These are phyloP conservation scores for Pseudogymnoascus sp. DNA, from an alignment of 2,329 filamentous ascomycete species.

Conservation along the genomic window DNA sequence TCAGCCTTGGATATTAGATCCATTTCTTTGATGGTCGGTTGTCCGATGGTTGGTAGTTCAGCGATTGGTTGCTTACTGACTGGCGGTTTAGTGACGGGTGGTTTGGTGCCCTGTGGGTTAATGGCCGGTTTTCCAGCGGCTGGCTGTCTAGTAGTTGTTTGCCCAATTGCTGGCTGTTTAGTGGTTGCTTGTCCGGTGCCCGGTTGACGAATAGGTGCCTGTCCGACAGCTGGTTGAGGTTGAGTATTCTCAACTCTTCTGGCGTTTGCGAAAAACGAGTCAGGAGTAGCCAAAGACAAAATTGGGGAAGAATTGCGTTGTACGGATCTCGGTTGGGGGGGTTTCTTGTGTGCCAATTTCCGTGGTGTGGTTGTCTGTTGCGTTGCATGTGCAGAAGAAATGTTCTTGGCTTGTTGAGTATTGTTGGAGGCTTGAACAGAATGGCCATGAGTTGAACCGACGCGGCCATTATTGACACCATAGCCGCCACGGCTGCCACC, in stretches of 20 bases:
- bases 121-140: neutral
- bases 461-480: neutral
- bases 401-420: neutral
- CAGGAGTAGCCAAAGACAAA: neutral
- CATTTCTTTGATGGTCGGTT: too few relatives aligned
- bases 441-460: neutral
- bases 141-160: neutral
- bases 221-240: neutral
- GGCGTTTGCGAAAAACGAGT: neutral
- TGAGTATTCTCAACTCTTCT: neutral
- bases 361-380: neutral
- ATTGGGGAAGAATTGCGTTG: neutral
- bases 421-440: neutral
- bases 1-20: neutral
- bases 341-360: neutral
- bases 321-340: neutral
- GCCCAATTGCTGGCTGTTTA: too few relatives aligned
- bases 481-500: neutral
- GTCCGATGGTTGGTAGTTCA: neutral
- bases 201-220: neutral
- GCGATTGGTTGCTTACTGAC: neutral
- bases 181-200: neutral
- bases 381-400: neutral
- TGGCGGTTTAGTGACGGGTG: neutral
- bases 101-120: neutral